Percentiles rank a stretch among this genome's conserved stretches.
These are phyloP conservation scores for Orbilia ellipsospora DNA, from an alignment of 2,329 filamentous ascomycete genomes.

Conservation along the genomic window DNA sequence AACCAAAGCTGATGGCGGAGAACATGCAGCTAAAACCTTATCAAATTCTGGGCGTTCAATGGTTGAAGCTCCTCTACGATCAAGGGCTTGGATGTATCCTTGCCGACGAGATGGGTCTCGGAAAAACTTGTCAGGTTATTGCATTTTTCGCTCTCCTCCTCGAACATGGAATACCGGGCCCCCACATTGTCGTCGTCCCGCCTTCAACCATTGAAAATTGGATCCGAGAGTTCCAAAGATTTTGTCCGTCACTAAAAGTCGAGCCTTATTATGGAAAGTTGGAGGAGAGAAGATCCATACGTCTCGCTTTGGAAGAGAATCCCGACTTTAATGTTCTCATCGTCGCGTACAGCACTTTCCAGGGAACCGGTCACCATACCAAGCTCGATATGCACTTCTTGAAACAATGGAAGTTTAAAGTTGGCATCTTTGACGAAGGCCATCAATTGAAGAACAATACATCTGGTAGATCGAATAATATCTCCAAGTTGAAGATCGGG, in stretches of 20 bases:
- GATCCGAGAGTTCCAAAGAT: slow-evolving; percentile 87
- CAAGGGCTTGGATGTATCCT: slow-evolving; percentile 86
- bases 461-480: slow-evolving; percentile 81
- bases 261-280: slow-evolving; percentile 78
- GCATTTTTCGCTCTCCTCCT: slow-evolving; percentile 86
- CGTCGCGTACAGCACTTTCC: slow-evolving; percentile 77
- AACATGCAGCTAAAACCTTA: slow-evolving; percentile 88
- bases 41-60: slow-evolving; percentile 93
- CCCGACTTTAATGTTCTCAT: slow-evolving; percentile 77
- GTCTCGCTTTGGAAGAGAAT: slow-evolving; percentile 73
- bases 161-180: slow-evolving; percentile 75
- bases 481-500: slow-evolving; percentile 79
- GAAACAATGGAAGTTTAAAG: slow-evolving; percentile 68
- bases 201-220: slow-evolving; percentile 96
- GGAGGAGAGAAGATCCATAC: slow-evolving; percentile 74
- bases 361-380: slow-evolving; percentile 61
- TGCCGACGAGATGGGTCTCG: slow-evolving; percentile 96
- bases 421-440: slow-evolving; percentile 88
- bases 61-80: slow-evolving; percentile 85
- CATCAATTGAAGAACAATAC: slow-evolving; percentile 91
- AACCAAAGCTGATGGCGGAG: slow-evolving; percentile 81
- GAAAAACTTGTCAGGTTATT: slow-evolving; percentile 97
- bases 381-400: slow-evolving; percentile 73
- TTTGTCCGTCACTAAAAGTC: slow-evolving; percentile 80
- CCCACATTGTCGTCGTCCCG: slow-evolving; percentile 87